Base-by-base conservation (phyloP, 2,329 filamentous ascomycete genomes). In the Beauveria australis region DNA sequence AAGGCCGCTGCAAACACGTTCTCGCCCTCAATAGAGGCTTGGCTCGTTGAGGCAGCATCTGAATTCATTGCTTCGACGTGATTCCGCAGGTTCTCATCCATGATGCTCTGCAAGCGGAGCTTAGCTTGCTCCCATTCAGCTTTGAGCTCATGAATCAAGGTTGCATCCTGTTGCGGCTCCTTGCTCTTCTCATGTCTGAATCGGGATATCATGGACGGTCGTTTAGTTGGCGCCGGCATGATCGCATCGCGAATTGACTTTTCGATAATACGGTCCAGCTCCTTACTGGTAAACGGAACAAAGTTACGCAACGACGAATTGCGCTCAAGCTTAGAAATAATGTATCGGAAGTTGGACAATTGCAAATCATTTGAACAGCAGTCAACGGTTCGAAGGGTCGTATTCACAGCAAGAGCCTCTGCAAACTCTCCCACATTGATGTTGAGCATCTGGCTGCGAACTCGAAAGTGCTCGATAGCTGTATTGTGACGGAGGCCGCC, bases 391-490 rank as follows among this genome's bases (percentile, higher is more conserved):
- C 75, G 74, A 3, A 85, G 73, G 0, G 76, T 76, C 62, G 71
- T 73, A 67, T 83, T 84, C 33, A 70, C 68, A 5, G 76, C 74
- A 18, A 85, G 74, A 2, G 79, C 78, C 46, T 75, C 75, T 46
- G 80, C 81, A 47, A 83, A 67, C 53, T 80, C 78, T 28, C 80
- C 82, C 22, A 81, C 78, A 60, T 83, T 82, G 64, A 78, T 73
- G 63, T 80, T 78, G 8, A 82, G 74, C 71, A 80, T 78, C 67
- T 85, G 82, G 67, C 81, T 84, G 63, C 81, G 78, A 52, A 85
- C 74, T 1, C 81, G 76, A 4, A 85, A 75, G 65, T 84, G 81
- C 56, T 75, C 75, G 19, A 80, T 72, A 18, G 72, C 70, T 8
- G 66, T 73, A 61, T 80, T 79, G n/a, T 70, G 69, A 33, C 73